Base-by-base conservation (phyloP, 805 yeast species). In the Candida bentonensis region DNA sequence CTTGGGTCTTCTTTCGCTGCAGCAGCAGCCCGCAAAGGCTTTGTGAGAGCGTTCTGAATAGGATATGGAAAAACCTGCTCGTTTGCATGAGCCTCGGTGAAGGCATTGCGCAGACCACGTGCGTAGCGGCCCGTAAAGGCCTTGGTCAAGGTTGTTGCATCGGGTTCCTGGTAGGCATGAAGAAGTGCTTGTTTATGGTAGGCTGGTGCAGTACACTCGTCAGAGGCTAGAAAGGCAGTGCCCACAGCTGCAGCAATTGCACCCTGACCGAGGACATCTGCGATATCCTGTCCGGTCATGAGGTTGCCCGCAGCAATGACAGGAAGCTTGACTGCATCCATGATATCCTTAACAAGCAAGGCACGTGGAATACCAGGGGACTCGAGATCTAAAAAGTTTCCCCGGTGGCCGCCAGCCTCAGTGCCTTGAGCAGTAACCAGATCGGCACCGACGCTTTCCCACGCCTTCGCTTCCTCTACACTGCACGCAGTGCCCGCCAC, bases 351-450 rank as follows among this genome's bases (percentile, higher is more conserved):
- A 3, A 59, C 49, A 4, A 46, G 44, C 3, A 49, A 43, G 23
- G 57, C 51, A 26, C 64, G 47, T 3, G 52, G 60, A 25, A 42
- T 39, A 0, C 77, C 70, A 5, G 65, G 55, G 40, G 69, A 55
- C 23, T 62, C 58, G 20, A 48, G 49, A 7, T 49, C 47, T 23
- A 58, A 59, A 47, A 68, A 73, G 49, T 64, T 69, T 2, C 81
- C 81, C 15, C 82, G 59, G 53, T 77, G 82, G 0, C 82, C 82
- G 21, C 82, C 82, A 2, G 82, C 82, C 50, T 76, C 82, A 54
- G 63, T 64, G 0, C 82, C 82, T 55, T 78, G 83, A 22, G 68
- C 63, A 4, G 70, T 61, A 3, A 76, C 56, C 1, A 72, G 79
- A 54, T 74, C 76, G 4, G 68, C 66, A 0, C 67, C 67, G 0